phyloP scores from a whole-genome alignment of 257 asterid genomes.

The Mitragyna speciosa region DNA sequence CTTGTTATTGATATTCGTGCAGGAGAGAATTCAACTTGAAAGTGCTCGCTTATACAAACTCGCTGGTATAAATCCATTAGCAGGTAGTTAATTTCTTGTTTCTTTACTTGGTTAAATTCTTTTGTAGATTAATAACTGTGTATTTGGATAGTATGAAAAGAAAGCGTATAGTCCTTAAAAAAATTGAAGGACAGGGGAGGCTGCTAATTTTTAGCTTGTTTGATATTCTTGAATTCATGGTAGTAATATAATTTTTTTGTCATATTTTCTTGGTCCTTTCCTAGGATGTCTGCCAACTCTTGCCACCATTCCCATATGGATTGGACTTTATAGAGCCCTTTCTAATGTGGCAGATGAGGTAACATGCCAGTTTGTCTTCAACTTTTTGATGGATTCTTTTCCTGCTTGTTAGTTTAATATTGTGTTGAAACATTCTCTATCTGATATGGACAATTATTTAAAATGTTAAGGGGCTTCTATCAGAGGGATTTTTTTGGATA shows the following conservation, averaged over 20 bases:
- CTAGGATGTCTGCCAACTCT: constrained; percentile 98
- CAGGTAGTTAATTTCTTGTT: constrained; percentile 51
- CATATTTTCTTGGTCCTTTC: constrained; percentile 12
- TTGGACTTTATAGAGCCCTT: constrained; percentile 98
- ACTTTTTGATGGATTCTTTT: constrained; percentile 2
- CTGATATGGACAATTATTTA: not conserved
- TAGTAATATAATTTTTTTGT: not conserved
- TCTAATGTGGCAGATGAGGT: constrained; percentile 99
- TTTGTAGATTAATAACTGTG: not conserved
- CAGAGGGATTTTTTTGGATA: constrained; percentile 99
- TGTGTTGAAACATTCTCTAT: not conserved
- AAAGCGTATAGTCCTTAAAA: not conserved
- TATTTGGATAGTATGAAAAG: not conserved
- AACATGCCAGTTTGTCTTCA: constrained; percentile 17
- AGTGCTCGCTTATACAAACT: constrained; percentile 93
- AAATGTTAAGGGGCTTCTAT: constrained; percentile 69
- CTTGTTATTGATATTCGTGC: constrained; percentile 29
- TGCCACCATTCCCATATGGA: constrained; percentile 98
- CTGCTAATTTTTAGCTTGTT: not conserved
- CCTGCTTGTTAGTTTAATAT: not conserved
- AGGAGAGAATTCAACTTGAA: constrained; percentile 96
- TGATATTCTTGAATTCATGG: not conserved
- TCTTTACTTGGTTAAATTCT: not conserved
- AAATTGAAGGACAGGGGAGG: too few relatives aligned
- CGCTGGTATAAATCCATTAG: constrained; percentile 96